Evolutionary conservation across 106 monocot genomes (phyloP), one percentile per base, ranked within the genome.

Genomic region (Allium sativum): DNA sequence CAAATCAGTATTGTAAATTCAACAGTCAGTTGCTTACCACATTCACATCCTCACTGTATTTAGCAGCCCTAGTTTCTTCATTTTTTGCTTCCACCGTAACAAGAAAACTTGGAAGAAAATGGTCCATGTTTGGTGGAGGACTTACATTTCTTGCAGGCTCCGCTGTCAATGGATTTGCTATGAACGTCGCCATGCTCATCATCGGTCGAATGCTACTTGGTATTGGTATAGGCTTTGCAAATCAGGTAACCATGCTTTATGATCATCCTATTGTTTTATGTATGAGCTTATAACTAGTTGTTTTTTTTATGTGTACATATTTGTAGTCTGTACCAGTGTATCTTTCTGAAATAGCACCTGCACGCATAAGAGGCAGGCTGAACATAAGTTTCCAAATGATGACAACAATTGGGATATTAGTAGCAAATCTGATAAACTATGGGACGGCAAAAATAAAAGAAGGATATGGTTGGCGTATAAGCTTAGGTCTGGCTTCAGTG

Each of bases 171-270:
- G 70, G 70, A 6, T 51, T 52, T 9, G 70, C 65, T 9, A 11
- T 5, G 65, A 66, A 66, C 18, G 65, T 66, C 3, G 0, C 10
- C 0, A 66, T 66, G 65, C 65, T 66, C 40, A 66, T 66, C n/a
- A 13, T 66, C 8, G 52, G 65, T 13, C 40, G 40, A 14, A 62
- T 62, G 4, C 15, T 62, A 4, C 44, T 62, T 3, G 62, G 59
- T 12, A 59, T 59, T 11, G 62, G 90, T 8, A 82, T 90, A 4
- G 90, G 85, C 10, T 90, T 90, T 12, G 85, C 90, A 5, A 85
- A 85, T 56, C 90, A 90, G 84, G 89, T 88, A 21, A 42, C 18
- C 9, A 19, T 19, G 31, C 31, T 3, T 31, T 31, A 31, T 3
- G 4, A 31, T 31, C 31, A 31, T 31, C 31, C 5, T 31, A 5